phyloP scores from a whole-genome alignment of 176 grass and related monocot genomes.

The Panicum miliaceum region DNA sequence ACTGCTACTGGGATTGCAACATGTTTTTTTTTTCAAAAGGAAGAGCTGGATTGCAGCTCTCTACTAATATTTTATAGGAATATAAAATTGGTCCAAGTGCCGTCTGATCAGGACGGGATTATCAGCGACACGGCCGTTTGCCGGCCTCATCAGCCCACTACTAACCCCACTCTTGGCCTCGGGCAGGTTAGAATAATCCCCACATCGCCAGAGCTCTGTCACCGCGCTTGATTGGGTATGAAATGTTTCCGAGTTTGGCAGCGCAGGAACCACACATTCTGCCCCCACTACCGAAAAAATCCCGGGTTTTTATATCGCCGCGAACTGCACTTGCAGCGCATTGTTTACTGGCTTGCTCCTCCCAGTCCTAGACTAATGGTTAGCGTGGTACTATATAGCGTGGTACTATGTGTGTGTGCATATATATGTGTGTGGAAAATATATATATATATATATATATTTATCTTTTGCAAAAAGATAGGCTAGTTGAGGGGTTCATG shows the following conservation, averaged over 20 bases:
- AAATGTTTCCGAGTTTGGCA: conserved; percentile 35
- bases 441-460: too few species aligned
- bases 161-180: neutral
- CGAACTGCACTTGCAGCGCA: conserved; percentile 17
- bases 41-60: neutral
- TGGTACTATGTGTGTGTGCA: too few species aligned
- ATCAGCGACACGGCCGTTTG: neutral
- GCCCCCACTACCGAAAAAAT: conserved; percentile 2
- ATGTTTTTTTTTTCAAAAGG: neutral
- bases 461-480: neutral
- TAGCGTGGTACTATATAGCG: too few species aligned
- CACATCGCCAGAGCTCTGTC: conserved; percentile 22
- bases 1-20: neutral
- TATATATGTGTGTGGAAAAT: too few species aligned
- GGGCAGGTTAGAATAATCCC: conserved; percentile 37
- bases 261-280: conserved; percentile 25
- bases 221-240: neutral
- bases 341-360: neutral
- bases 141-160: neutral
- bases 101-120: conserved; percentile 27
- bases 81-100: neutral
- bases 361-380: neutral
- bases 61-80: too few species aligned
- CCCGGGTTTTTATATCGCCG: neutral
- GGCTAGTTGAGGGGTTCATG: neutral